Base-by-base conservation (phyloP, 2,329 filamentous ascomycete genomes). In the Acrocalymma vagum region DNA sequence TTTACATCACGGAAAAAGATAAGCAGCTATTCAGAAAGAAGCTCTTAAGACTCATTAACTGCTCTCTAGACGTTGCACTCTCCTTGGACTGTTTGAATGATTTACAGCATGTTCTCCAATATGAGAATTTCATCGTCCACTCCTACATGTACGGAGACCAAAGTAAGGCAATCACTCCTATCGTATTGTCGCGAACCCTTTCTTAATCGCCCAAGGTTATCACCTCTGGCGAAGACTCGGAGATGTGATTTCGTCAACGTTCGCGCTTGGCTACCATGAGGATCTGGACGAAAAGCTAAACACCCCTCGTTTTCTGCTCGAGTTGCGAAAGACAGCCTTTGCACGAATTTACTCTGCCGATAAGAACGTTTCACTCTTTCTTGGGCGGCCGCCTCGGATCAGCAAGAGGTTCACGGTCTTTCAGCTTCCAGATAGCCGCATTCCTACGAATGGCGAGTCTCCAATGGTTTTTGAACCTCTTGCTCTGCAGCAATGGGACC, bases 371-470 rank as follows among this genome's bases (percentile, higher is more conserved):
- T 71, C 75, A 1, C 73, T 77, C 2, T 79, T 79, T 37, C 68
- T 78, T n/a, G 77, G 77, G 3, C 67, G 77, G 3, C 77, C 77
- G 3, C 75, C 75, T 3, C 65, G 76, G 3, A 71, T 79, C 25
- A 67, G 67, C n/a, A 33, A 25, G 21, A 13, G 21, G 31, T 34
- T 62, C 69, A 24, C 65, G 68, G 25, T 77, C 70, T 41, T 76
- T 74, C 49, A 60, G 60, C 3, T 63, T 76, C 42, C 65, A 5
- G 44, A 52, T 11, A 29, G 41, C n/a, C 31, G 11, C 23, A 8
- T 25, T n/a, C 23, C 23, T n/a, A n/a, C 23, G 9, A 8, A 25
- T n/a, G 8, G 8, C 23, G n/a, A n/a, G n/a, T n/a, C n/a, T n/a
- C n/a, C n/a, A n/a, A n/a, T n/a, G n/a, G n/a, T n/a, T n/a, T n/a